These are phyloP conservation scores for Plenodomus tracheiphilus DNA, from an alignment of 2,329 filamentous ascomycete genomes.

Conservation along the genomic window DNA sequence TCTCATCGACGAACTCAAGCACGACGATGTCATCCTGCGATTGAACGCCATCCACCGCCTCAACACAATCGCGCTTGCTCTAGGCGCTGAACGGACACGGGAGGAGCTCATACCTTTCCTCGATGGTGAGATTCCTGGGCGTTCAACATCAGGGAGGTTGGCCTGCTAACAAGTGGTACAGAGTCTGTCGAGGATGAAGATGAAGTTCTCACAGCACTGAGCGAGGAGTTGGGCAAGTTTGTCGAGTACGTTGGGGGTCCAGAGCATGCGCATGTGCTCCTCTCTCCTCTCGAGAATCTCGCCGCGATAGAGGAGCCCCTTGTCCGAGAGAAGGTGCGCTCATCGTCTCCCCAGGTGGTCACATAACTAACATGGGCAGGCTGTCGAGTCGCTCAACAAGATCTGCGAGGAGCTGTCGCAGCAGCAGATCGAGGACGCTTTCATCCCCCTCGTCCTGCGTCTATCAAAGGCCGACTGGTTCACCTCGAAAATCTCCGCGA, in stretches of 20 bases:
- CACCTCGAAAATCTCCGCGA: conserved; percentile 97
- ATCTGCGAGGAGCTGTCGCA: conserved; percentile 91
- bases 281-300: conserved; percentile 96
- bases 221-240: conserved; percentile 94
- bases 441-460: conserved; percentile 92
- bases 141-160: background rate
- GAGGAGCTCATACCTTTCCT: conserved; percentile 99
- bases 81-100: conserved; percentile 93
- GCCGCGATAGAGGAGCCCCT: conserved; percentile 98
- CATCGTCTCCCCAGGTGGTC: background rate
- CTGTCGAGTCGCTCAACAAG: conserved; percentile 98
- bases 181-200: conserved; percentile 99
- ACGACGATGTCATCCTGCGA: conserved; percentile 96
- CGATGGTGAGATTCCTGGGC: conserved; percentile 71
- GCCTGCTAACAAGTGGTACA: conserved; percentile 51
- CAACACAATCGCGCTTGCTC: conserved; percentile 94
- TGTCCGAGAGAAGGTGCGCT: conserved; percentile 87
- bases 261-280: conserved; percentile 90
- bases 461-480: conserved; percentile 99
- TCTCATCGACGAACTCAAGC: conserved; percentile 99
- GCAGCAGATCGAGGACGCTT: conserved; percentile 94
- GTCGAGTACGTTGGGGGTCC: conserved; percentile 97
- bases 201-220: conserved; percentile 94
- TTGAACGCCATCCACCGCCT: conserved; percentile 98
- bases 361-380: conserved; percentile 59